These are phyloP conservation scores for Pestalotiopsis sp. DNA, from an alignment of 2,329 filamentous ascomycete species.

Conservation along the genomic window DNA sequence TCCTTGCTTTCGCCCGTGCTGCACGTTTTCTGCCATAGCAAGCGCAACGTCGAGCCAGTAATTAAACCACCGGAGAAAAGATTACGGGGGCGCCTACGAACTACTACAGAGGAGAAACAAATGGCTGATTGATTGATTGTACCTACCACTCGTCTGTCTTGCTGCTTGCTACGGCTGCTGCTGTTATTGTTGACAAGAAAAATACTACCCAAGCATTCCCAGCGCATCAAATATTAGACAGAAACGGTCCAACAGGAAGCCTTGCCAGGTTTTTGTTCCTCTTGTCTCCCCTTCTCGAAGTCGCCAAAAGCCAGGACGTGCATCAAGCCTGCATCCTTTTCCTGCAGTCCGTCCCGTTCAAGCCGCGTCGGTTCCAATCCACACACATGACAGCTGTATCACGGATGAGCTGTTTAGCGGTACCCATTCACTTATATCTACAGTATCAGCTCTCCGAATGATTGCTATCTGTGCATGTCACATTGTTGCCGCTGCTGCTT, in stretches of 20 bases:
- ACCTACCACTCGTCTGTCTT: not conserved
- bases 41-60: constrained; percentile 9
- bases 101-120: not conserved
- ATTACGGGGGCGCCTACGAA: not conserved
- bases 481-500: constrained; percentile 14
- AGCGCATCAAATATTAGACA: not conserved
- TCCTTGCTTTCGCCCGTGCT: constrained; percentile 6
- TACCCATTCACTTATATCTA: not conserved
- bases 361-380: not conserved
- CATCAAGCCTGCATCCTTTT: not conserved
- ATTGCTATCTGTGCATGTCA: not conserved
- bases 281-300: not conserved
- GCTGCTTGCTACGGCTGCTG: not conserved
- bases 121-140: not conserved
- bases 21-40: constrained; percentile 4
- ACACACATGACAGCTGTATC: constrained; percentile 1
- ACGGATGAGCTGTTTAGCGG: not conserved
- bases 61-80: constrained; percentile 4
- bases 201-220: constrained; percentile 7
- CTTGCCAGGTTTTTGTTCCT: not conserved
- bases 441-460: not conserved
- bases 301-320: not conserved
- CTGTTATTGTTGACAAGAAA: not conserved
- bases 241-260: not conserved
- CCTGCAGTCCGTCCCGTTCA: not conserved